These are phyloP conservation scores for Zygosaccharomyces pseudobailii DNA, from an alignment of 1,139 yeast genomes.

Conservation along the genomic window DNA sequence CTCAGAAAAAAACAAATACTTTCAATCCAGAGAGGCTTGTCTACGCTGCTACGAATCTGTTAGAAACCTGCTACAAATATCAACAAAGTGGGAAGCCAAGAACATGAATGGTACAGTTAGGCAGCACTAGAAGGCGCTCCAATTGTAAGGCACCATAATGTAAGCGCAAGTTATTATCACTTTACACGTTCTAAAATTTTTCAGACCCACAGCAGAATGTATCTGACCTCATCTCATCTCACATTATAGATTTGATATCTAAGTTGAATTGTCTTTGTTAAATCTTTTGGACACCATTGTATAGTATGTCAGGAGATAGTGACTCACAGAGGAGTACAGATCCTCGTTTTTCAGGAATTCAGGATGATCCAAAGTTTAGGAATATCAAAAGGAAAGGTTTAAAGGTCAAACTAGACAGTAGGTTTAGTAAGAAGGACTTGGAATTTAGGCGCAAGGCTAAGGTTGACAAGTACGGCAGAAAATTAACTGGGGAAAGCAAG, in stretches of 20 bases:
- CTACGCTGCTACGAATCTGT: too few species aligned
- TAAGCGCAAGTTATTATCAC: neutral
- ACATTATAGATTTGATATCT: neutral
- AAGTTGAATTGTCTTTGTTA: too few species aligned
- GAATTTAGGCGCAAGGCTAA: slow-evolving; percentile 51
- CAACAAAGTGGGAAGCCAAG: too few species aligned
- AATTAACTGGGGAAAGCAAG: slow-evolving; percentile 43
- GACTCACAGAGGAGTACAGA: slow-evolving; percentile 45
- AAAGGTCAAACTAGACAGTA: slow-evolving; percentile 76
- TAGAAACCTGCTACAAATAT: too few species aligned
- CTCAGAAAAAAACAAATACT: too few species aligned
- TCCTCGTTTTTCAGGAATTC: slow-evolving; percentile 72
- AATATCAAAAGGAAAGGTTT: slow-evolving; percentile 64
- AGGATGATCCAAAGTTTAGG: slow-evolving; percentile 84
- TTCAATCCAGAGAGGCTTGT: too few species aligned
- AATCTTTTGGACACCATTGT: too few species aligned
- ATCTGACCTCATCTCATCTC: slow-evolving; percentile 18
- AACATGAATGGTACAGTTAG: neutral
- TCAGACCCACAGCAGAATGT: slow-evolving; percentile 7
- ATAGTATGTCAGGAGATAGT: slow-evolving; percentile 14
- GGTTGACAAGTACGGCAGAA: slow-evolving; percentile 86
- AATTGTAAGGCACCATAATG: neutral
- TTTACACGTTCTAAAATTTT: slow-evolving; percentile 6
- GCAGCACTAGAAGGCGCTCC: too few species aligned
- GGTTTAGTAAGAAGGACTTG: slow-evolving; percentile 74